Evolutionary conservation across 768 basidiomycete genomes (phyloP).

Genomic region (Mycena vulgaris): DNA sequence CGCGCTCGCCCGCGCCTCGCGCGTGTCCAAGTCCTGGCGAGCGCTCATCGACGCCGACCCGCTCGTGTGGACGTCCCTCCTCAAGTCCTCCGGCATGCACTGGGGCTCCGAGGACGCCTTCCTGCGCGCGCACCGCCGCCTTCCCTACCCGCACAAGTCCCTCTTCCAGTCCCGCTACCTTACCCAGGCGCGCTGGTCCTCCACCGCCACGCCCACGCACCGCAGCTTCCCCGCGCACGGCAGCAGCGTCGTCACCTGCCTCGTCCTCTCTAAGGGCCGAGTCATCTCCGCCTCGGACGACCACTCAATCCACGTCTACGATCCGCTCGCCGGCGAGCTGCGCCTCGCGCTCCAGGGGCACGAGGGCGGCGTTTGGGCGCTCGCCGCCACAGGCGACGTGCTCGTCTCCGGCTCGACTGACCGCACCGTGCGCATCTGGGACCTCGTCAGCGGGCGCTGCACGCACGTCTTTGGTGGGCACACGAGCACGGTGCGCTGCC

Average conservation of each 20-base stretch:
- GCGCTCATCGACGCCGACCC: conserved; percentile 92
- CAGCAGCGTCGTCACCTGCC: conserved; percentile 93
- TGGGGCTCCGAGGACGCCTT: conserved; percentile 39
- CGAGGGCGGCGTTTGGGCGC: conserved; percentile 96
- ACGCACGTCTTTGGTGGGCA: conserved; percentile 97
- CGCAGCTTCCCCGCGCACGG: conserved; percentile 92
- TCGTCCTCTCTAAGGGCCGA: conserved; percentile 93
- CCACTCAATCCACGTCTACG: conserved; percentile 96
- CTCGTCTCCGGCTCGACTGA: conserved; percentile 95
- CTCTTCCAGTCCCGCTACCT: conserved; percentile 93
- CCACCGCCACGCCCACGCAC: conserved; percentile 79
- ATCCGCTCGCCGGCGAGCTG: conserved; percentile 85
- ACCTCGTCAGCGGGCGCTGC: conserved; percentile 82
- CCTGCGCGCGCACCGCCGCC: conserved; percentile 68
- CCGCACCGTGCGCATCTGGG: conserved; percentile 94
- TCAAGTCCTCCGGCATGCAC: conserved; percentile 61
- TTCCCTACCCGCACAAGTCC: conserved; percentile 91
- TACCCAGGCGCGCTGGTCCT: conserved; percentile 86
- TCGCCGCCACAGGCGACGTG: conserved; percentile 90
- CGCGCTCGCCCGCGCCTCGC: conserved; percentile 87
- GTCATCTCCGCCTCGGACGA: conserved; percentile 98
- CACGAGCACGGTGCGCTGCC: conserved; percentile 95
- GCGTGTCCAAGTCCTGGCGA: conserved; percentile 94
- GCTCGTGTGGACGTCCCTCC: conserved; percentile 89
- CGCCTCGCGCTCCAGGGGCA: conserved; percentile 87